Evolutionary conservation across 2,329 filamentous ascomycete genomes (phyloP).

Genomic region (Eurotiales sp.): DNA sequence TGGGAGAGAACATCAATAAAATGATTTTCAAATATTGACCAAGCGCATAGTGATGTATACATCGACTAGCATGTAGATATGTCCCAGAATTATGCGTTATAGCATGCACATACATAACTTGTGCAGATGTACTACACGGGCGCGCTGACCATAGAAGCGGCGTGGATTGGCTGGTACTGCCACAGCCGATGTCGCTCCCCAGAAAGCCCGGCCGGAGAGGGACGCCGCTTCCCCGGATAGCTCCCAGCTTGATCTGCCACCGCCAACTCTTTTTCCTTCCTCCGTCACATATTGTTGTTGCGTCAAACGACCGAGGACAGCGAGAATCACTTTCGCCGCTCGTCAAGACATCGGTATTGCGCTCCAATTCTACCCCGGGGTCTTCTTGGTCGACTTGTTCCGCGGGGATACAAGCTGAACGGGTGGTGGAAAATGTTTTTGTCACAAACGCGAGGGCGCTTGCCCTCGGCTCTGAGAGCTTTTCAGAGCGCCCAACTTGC

Average conservation of each 20-base stretch:
- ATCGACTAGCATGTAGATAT: too few relatives aligned
- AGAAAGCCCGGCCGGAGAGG: conserved; percentile 3
- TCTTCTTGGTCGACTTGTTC: too few relatives aligned
- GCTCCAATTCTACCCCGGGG: background rate
- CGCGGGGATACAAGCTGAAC: too few relatives aligned
- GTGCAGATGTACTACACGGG: background rate
- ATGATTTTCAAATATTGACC: too few relatives aligned
- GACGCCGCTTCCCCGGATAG: conserved; percentile 9
- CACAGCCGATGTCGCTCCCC: conserved; percentile 2
- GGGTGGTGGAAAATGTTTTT: conserved; percentile 25
- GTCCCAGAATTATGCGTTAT: too few relatives aligned
- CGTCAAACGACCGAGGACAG: too few relatives aligned
- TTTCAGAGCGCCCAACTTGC: conserved; percentile 16
- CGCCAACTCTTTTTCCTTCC: too few relatives aligned
- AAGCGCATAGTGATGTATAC: too few relatives aligned
- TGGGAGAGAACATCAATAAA: too few relatives aligned
- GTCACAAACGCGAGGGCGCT: conserved; percentile 26
- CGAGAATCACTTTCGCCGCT: background rate
- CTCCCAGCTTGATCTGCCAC: too few relatives aligned
- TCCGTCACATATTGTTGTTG: too few relatives aligned
- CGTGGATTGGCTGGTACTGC: conserved; percentile 9
- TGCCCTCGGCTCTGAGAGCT: conserved; percentile 27
- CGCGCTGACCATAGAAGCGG: background rate
- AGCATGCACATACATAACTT: too few relatives aligned
- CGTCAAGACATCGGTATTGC: background rate